phyloP scores from a whole-genome alignment of 2,329 filamentous ascomycete species.

The Calonectria pseudoreteaudii region DNA sequence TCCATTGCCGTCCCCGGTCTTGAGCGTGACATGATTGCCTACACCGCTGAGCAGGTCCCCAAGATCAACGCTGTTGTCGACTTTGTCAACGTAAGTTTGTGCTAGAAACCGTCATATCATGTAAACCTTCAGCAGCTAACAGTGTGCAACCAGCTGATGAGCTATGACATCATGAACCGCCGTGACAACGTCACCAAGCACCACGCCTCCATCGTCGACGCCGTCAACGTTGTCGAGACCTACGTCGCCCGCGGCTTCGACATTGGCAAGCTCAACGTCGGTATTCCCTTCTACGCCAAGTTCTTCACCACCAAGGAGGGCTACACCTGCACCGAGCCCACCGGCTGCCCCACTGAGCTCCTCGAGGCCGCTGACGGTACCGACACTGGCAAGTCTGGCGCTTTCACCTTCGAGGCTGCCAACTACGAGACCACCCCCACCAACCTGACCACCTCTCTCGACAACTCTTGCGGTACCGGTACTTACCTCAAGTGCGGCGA shows the following conservation, averaged over 20 bases:
- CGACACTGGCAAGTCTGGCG: constrained; percentile 65
- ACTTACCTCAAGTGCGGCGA: constrained; percentile 31
- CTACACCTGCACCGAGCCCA: constrained; percentile 57
- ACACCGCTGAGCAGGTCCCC: constrained; percentile 66
- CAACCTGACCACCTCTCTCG: constrained; percentile 33
- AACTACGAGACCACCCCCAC: constrained; percentile 40
- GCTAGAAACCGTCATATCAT: fast-evolving
- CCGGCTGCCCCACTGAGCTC: constrained; percentile 69
- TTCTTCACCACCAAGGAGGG: constrained; percentile 69
- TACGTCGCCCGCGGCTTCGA: constrained; percentile 70
- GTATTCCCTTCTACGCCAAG: constrained; percentile 77
- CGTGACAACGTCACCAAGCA: constrained; percentile 75
- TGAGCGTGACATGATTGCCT: constrained; percentile 75
- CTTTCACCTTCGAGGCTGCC: constrained; percentile 53
- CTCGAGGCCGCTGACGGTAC: constrained; percentile 71
- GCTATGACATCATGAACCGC: constrained; percentile 80
- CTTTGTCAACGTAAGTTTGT: constrained; percentile 66
- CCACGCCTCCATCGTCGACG: constrained; percentile 69
- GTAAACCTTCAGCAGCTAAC: not conserved
- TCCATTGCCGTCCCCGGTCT: constrained; percentile 76
- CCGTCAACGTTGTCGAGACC: constrained; percentile 65
- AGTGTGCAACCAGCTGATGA: constrained; percentile 63
- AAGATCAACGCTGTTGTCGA: constrained; percentile 71
- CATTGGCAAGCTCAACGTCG: constrained; percentile 70
- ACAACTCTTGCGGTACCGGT: constrained; percentile 36